Evolutionary conservation across 805 yeast species (phyloP).

Genomic region (Candida tammaniensis): DNA sequence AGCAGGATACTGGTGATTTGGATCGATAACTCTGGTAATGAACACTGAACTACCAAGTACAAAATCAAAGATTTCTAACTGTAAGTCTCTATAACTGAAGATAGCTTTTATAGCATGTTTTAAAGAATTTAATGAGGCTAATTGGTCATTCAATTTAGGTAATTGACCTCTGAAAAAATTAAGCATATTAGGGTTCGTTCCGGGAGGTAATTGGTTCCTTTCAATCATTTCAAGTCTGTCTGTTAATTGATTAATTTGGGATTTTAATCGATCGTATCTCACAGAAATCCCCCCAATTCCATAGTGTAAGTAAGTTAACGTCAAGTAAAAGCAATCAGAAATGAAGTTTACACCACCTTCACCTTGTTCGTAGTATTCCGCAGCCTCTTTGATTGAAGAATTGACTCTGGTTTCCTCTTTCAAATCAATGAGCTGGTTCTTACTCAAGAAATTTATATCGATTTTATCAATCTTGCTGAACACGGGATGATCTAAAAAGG

Average conservation of each 20-base stretch:
- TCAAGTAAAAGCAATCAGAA: slow-evolving; percentile 83
- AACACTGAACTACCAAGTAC: slow-evolving; percentile 73
- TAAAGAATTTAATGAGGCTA: slow-evolving; percentile 36
- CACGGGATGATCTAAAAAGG: slow-evolving; percentile 66
- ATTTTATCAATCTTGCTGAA: slow-evolving; percentile 74
- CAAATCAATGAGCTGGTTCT: slow-evolving; percentile 56
- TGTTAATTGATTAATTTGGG: slow-evolving; percentile 46
- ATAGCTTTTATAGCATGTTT: slow-evolving; percentile 63
- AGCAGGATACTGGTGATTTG: slow-evolving; percentile 61
- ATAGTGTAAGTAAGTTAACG: slow-evolving; percentile 77
- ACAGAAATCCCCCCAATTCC: slow-evolving; percentile 81
- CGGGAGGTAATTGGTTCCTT: slow-evolving; percentile 26
- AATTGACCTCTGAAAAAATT: slow-evolving; percentile 37
- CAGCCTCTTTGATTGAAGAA: slow-evolving; percentile 70
- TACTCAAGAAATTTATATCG: slow-evolving; percentile 64
- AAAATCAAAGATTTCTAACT: slow-evolving; percentile 71
- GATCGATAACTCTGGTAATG: slow-evolving; percentile 70
- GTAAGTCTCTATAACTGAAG: slow-evolving; percentile 54
- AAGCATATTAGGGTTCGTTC: slow-evolving; percentile 24
- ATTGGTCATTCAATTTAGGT: slow-evolving; percentile 42
- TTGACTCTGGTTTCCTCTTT: slow-evolving; percentile 80
- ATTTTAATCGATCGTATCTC: slow-evolving; percentile 50
- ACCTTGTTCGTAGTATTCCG: slow-evolving; percentile 47
- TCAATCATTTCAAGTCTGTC: slow-evolving; percentile 49
- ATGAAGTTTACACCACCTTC: slow-evolving; percentile 64